A percentile compares a stretch with the other conserved stretches of the same genome.
These are phyloP conservation scores for Aureobasidium lini DNA, from an alignment of 2,329 filamentous ascomycete species.

Conservation along the genomic window DNA sequence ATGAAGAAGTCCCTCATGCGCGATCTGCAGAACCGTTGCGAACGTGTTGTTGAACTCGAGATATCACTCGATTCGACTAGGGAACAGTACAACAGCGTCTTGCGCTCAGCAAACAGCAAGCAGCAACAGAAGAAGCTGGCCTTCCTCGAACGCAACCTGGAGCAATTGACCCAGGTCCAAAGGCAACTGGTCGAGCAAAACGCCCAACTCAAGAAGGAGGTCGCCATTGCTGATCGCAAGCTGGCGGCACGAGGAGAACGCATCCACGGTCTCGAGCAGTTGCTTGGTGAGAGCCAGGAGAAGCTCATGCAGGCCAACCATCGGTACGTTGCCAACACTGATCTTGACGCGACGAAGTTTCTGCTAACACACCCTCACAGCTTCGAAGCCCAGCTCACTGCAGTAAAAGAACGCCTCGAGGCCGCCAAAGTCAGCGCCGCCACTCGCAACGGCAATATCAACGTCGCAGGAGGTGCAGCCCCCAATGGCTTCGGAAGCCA, in stretches of 20 bases:
- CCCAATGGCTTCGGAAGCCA: slow-evolving; percentile 56
- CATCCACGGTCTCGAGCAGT: slow-evolving; percentile 83
- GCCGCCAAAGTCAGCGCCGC: slow-evolving; percentile 88
- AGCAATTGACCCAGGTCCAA: slow-evolving; percentile 95
- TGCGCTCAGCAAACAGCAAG: slow-evolving; percentile 92
- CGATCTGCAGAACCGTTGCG: slow-evolving; percentile 94
- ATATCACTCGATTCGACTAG: slow-evolving; percentile 95
- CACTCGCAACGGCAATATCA: slow-evolving; percentile 46
- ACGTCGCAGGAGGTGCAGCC: slow-evolving; percentile 32
- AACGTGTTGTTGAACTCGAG: slow-evolving; percentile 92
- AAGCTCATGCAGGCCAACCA: slow-evolving; percentile 96
- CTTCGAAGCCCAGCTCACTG: slow-evolving; percentile 93
- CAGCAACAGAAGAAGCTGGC: slow-evolving; percentile 99
- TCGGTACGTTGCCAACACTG: slow-evolving; percentile 56
- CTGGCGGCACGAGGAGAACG: slow-evolving; percentile 93
- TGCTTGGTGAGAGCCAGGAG: slow-evolving; percentile 95
- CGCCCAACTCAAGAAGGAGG: slow-evolving; percentile 94
- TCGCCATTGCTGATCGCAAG: slow-evolving; percentile 96
- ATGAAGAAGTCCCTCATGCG: slow-evolving; percentile 99
- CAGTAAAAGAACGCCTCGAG: slow-evolving; percentile 96
- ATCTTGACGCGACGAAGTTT: slow-evolving; percentile 9
- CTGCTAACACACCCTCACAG: slow-evolving; percentile 39
- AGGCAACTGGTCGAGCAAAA: slow-evolving; percentile 98
- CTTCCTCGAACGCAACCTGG: slow-evolving; percentile 94
- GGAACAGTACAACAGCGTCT: slow-evolving; percentile 98